Evolutionary conservation across 352 stramenopile species (phyloP), one percentile per base, ranked within the genome.

Genomic region (Globisporangium iwayamae): DNA sequence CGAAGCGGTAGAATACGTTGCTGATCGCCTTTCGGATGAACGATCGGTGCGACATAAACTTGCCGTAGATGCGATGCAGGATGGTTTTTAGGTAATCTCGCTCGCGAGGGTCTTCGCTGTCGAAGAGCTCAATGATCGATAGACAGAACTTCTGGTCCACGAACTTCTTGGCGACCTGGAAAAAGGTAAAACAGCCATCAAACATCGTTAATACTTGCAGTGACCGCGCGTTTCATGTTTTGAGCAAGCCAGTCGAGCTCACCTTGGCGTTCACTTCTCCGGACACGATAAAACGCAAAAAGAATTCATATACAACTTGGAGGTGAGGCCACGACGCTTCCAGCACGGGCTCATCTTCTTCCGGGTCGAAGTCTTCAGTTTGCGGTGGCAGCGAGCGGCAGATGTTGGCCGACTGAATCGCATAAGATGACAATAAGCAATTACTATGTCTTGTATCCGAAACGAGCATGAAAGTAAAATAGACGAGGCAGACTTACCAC

Each of bases 1-100:
- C 93, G 71, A 99, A 99, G 34, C 93, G 82, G 72, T 99, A 99
- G 72, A 99, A 99, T 7, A 98, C 92, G 68, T 99, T 99, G 50
- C 92, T 98, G 64, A 99, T 99, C 48, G 94, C 91, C 66, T 97
- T 95, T 41, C 97, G 93, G 68, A 99, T 99, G 72, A 99, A 99
- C 10, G 95, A 98, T 51, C 97, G 90, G 65, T 99, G 96, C 52
- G 89, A 97, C 93, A 99, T 99, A 72, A 99, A 99, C 73, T 99
- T 99, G 74, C 96, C 96, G 75, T 99, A 99, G 51, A 99, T 99
- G 48, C 97, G 91, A 70, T 99, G 97, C 54, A 99, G 75, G 64
- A 99, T 99, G 4, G 97, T 99, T 81, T 99, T 99, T 43, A 99
- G 80, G 74, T 99, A 99, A 69, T 99, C 97, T 46, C 97, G 82